These are phyloP conservation scores for Neoarthrinium moseri DNA, from an alignment of 2,329 filamentous ascomycete species.

Conservation along the genomic window DNA sequence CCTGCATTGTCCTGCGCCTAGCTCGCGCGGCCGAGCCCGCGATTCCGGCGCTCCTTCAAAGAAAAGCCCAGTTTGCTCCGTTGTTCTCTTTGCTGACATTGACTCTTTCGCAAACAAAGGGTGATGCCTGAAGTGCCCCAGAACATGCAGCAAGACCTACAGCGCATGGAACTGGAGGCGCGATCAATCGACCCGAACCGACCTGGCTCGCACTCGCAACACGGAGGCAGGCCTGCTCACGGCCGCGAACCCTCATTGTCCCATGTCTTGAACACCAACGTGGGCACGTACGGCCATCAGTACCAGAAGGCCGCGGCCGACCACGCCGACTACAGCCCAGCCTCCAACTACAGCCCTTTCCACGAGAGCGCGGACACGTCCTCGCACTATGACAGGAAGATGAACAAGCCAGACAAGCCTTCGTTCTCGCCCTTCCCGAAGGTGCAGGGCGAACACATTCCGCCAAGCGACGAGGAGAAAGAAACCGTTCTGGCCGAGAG, in stretches of 20 bases:
- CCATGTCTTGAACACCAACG: slow-evolving; percentile 31
- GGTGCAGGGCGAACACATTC: slow-evolving; percentile 82
- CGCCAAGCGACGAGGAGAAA: slow-evolving; percentile 90
- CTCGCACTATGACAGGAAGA: slow-evolving; percentile 35
- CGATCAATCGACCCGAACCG: slow-evolving; percentile 43
- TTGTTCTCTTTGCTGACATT: slow-evolving; percentile 4
- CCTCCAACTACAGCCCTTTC: slow-evolving; percentile 38
- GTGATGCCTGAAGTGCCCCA: slow-evolving; percentile 94
- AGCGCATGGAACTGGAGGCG: slow-evolving; percentile 84
- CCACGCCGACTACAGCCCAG: slow-evolving; percentile 30
- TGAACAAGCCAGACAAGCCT: slow-evolving; percentile 53
- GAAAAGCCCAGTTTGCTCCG: background rate
- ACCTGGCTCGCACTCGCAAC: slow-evolving; percentile 26
- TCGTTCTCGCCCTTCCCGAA: slow-evolving; percentile 92
- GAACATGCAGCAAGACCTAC: slow-evolving; percentile 93
- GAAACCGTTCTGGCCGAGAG: slow-evolving; percentile 86
- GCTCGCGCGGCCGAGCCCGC: too few relatives aligned
- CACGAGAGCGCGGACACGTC: slow-evolving; percentile 36
- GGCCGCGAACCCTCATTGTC: slow-evolving; percentile 44
- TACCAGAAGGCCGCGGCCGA: slow-evolving; percentile 27
- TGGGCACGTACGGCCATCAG: slow-evolving; percentile 25
- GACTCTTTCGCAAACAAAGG: slow-evolving; percentile 45
- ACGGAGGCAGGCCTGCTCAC: slow-evolving; percentile 28
- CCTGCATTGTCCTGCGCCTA: too few relatives aligned
- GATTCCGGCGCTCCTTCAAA: background rate